Evolutionary conservation across 2,329 filamentous ascomycete genomes (phyloP).

Genomic region (Paracoccidioides lutzii): DNA sequence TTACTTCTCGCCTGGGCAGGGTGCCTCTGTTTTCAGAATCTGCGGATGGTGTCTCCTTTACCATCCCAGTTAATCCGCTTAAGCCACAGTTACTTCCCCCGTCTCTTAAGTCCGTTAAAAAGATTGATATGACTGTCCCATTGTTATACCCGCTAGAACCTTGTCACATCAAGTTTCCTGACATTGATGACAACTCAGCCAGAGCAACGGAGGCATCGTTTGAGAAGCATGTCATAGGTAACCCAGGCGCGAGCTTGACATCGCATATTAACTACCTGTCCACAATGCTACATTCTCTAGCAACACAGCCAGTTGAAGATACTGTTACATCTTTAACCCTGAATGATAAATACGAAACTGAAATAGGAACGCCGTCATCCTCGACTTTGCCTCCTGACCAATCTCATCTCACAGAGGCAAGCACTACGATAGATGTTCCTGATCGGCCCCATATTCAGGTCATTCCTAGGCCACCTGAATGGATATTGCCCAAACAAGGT

Average conservation of each 20-base stretch:
- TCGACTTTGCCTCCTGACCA: conserved; percentile 5
- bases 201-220: conserved; percentile 55
- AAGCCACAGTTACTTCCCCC: conserved; percentile 48
- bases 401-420: conserved; percentile 5
- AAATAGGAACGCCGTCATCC: background rate
- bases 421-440: conserved; percentile 15
- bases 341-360: background rate
- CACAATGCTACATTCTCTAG: conserved; percentile 56
- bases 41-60: conserved; percentile 56
- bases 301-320: conserved; percentile 38
- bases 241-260: conserved; percentile 52
- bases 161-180: conserved; percentile 53
- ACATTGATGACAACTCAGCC: conserved; percentile 47
- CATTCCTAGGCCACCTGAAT: conserved; percentile 67
- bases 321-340: conserved; percentile 3
- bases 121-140: conserved; percentile 57
- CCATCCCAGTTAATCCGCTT: conserved; percentile 55
- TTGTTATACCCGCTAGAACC: conserved; percentile 58
- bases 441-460: conserved; percentile 55
- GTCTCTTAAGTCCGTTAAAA: conserved; percentile 48
- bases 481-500: conserved; percentile 36
- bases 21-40: conserved; percentile 55
- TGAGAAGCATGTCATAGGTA: conserved; percentile 42
- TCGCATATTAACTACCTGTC: conserved; percentile 63
- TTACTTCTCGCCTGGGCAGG: conserved; percentile 50